Percentiles rank a stretch among this genome's conserved stretches.
These are phyloP conservation scores for Colletotrichum cuscutae DNA, from an alignment of 2,329 filamentous ascomycete genomes.

Conservation along the genomic window DNA sequence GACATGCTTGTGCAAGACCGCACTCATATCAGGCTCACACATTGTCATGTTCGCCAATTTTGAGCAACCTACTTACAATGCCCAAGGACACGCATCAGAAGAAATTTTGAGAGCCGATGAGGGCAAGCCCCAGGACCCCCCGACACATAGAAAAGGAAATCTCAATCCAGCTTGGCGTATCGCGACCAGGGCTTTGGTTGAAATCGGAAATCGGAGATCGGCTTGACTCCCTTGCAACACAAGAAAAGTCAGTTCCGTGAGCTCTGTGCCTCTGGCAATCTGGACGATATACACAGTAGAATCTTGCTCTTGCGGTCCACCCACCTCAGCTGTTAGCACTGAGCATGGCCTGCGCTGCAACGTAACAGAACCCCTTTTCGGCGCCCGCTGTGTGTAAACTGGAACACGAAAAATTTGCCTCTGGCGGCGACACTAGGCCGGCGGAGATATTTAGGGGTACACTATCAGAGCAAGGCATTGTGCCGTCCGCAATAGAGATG, in stretches of 20 bases:
- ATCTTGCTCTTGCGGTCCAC: not conserved
- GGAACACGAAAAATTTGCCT: not conserved
- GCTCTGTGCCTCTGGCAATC: not conserved
- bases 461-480: slow-evolving; percentile 17
- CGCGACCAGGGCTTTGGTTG: not conserved
- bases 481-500: not conserved
- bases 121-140: not conserved
- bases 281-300: not conserved
- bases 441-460: slow-evolving; percentile 18
- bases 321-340: not conserved
- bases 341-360: not conserved
- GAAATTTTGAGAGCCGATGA: not conserved
- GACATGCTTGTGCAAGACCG: not conserved
- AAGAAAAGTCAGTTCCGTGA: not conserved
- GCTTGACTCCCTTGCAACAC: not conserved
- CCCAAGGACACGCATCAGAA: not conserved
- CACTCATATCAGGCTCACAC: not conserved
- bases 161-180: not conserved
- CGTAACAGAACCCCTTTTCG: not conserved
- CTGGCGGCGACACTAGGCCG: slow-evolving; percentile 1
- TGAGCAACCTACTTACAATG: not conserved
- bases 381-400: not conserved
- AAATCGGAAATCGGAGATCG: not conserved
- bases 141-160: not conserved
- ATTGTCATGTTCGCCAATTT: not conserved